Base-by-base conservation (phyloP, 495 filamentous ascomycete genomes). In the Antarctomyces pellizariae region DNA sequence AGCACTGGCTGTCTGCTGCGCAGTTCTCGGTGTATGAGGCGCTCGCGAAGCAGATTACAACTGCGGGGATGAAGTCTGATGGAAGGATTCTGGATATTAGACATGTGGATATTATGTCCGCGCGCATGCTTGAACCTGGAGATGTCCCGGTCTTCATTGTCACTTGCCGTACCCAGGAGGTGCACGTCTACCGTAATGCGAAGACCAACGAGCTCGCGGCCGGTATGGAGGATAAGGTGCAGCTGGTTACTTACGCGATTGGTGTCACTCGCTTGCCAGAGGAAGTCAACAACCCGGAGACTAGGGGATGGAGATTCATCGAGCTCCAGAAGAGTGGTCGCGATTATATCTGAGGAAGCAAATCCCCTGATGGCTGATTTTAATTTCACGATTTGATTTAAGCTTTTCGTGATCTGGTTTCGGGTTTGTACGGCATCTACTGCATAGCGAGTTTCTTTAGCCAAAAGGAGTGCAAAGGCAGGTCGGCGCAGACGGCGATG, bases 151-250 rank as follows among this genome's bases (percentile, higher is more conserved):
- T 97, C 9, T 97, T 97, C 43, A 89, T 97, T 40, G 69, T 97
- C 31, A 89, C 78, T 22, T 91, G 80, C 49, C 62, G 82, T 18
- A 91, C 86, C n/a, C 86, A 97, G 45, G 86, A 97, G 45, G 80
- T 95, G 5, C 86, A 97, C 45, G 83, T 92, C 9, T 97, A 91
- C 54, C 64, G 72, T 21, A 89, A 95, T 37, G 63, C 68, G 19
- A 95, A 97, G 59, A 74, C 76, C 0, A 64, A 65, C 30, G 59
- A 92, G 39, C 64, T 97, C 21, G 80, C 82, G 11, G 86, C 86
- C n/a, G 86, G 86, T 16, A 92, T 92, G 79, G 89, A 97, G 48
- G 86, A 97, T 50, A 83, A 76, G 52, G 86, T 97, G 16, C 84
- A 93, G 48, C 72, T 89, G 31, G 86, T 97, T 35, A 93, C 89